A percentile compares a stretch with the other conserved stretches of the same genome.
phyloP scores from a whole-genome alignment of 2,329 filamentous ascomycete genomes.

The Sordariomycetes sp. region DNA sequence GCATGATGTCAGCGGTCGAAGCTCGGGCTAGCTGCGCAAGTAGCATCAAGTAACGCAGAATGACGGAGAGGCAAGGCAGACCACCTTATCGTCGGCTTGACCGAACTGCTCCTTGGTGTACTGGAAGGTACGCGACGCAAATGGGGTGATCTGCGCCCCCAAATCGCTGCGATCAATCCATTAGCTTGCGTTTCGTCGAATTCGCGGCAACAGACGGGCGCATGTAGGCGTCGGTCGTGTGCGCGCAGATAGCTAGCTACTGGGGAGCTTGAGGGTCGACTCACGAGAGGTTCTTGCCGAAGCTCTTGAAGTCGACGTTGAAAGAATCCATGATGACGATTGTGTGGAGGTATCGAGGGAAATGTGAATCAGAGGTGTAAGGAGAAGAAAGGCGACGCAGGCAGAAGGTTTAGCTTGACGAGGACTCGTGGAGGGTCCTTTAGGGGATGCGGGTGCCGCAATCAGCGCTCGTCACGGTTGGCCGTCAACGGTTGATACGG shows the following conservation, averaged over 20 bases:
- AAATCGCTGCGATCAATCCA: slow-evolving; percentile 30
- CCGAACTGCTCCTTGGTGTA: slow-evolving; percentile 97
- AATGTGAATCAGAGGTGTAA: not conserved
- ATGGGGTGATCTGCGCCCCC: slow-evolving; percentile 82
- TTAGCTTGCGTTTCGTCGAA: slow-evolving; percentile 2
- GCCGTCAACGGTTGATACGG: not conserved
- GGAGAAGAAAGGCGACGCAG: not conserved
- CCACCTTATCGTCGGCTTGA: slow-evolving; percentile 85
- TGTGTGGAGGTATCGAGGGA: not conserved
- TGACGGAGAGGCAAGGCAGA: slow-evolving; percentile 5
- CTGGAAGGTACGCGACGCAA: slow-evolving; percentile 89
- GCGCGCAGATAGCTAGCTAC: slow-evolving; percentile 6
- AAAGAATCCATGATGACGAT: slow-evolving; percentile 7
- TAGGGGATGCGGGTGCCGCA: not conserved
- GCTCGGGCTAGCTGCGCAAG: not conserved
- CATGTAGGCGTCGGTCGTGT: not conserved
- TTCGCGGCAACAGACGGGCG: slow-evolving; percentile 6
- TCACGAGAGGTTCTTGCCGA: slow-evolving; percentile 48
- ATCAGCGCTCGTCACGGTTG: not conserved
- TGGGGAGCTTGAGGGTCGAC: slow-evolving; percentile 13
- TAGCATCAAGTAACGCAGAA: not conserved
- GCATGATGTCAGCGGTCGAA: not conserved
- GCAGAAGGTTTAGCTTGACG: not conserved
- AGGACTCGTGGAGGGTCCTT: not conserved
- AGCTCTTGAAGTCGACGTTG: slow-evolving; percentile 47